Evolutionary conservation across 208 protist species (phyloP), one percentile per base, ranked within the genome.

Genomic region (Acanthamoeba divionensis): DNA sequence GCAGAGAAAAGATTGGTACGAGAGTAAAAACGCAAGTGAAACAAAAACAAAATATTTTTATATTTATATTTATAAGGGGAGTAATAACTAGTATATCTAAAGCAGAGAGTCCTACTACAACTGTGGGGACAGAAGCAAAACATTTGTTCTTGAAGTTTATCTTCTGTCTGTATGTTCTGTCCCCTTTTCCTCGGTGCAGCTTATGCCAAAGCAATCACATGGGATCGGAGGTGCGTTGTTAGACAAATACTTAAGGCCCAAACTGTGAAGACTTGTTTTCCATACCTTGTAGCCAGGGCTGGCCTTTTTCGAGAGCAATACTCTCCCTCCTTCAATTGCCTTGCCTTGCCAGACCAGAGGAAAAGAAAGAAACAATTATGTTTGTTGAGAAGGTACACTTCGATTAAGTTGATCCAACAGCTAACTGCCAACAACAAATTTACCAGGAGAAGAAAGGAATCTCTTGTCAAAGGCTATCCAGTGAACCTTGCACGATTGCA

Each of bases 111-210:
- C 79, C 79, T 18, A 67, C 24, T 10, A 67, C 29, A 29, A 87
- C 79, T 0, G 24, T 45, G 79, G 79, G 79, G 10, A 45, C 36
- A 21, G 79, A 33, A 8, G 79, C 54, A 31, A 87, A 87, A 41
- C n/a, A 24, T 10, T 31, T 33, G 57, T 33, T 36, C 4, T 83
- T 44, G 57, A 87, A 87, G 79, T 63, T 69, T 5, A 87, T 45
- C 0, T 45, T 15, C 12, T 33, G 48, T 15, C 18, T 26, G 55
- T 57, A 87, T 15, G 50, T 87, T n/a, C 79, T 33, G 33, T 87
- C 79, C n/a, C 79, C 79, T 18, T 87, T 87, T 13, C 57, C 55
- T 29, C 69, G 65, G 79, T 87, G 79, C 48, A 87, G 54, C 77
- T 87, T 24, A 7, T 24, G 3, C 8, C 8, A 10, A 52, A 9